Evolutionary conservation across 805 yeast genomes (phyloP).

Genomic region (Candida boleticola): DNA sequence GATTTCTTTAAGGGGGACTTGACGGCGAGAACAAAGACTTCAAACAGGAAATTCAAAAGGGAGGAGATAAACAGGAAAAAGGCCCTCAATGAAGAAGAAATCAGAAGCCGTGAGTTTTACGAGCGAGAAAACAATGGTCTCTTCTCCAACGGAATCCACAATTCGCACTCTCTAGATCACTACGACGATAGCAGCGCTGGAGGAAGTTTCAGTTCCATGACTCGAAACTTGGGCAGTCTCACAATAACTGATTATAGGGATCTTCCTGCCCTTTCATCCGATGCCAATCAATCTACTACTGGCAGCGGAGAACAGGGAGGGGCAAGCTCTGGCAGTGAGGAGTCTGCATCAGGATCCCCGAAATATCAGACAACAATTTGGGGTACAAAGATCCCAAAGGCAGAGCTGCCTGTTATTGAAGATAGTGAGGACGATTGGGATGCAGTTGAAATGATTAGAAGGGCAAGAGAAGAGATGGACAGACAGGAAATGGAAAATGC

Average conservation of each 20-base stretch:
- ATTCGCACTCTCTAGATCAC: conserved; percentile 9
- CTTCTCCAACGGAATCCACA: conserved; percentile 25
- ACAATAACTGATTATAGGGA: conserved; percentile 39
- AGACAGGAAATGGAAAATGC: conserved; percentile 16
- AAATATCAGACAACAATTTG: conserved; percentile 58
- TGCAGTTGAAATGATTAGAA: conserved; percentile 49
- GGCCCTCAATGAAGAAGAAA: conserved; percentile 59
- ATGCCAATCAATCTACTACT: neutral
- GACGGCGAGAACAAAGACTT: conserved; percentile 51
- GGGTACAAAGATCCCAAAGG: conserved; percentile 64
- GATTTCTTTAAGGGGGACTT: conserved; percentile 54
- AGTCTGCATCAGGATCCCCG: conserved; percentile 6
- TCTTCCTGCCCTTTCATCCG: conserved; percentile 27
- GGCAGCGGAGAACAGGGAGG: conserved; percentile 3
- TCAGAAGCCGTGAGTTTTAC: conserved; percentile 56
- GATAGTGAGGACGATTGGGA: conserved; percentile 46
- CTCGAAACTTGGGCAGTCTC: conserved; percentile 28
- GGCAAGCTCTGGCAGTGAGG: conserved; percentile 5
- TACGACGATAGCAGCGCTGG: conserved; percentile 12
- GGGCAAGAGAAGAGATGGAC: conserved; percentile 48
- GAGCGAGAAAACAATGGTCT: conserved; percentile 47
- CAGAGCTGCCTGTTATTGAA: conserved; percentile 18
- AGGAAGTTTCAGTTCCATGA: conserved; percentile 2
- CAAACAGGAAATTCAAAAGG: conserved; percentile 46
- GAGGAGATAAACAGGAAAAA: conserved; percentile 61